These are phyloP conservation scores for Xanthoconium stramineum DNA, from an alignment of 768 basidiomycete genomes.

Conservation along the genomic window DNA sequence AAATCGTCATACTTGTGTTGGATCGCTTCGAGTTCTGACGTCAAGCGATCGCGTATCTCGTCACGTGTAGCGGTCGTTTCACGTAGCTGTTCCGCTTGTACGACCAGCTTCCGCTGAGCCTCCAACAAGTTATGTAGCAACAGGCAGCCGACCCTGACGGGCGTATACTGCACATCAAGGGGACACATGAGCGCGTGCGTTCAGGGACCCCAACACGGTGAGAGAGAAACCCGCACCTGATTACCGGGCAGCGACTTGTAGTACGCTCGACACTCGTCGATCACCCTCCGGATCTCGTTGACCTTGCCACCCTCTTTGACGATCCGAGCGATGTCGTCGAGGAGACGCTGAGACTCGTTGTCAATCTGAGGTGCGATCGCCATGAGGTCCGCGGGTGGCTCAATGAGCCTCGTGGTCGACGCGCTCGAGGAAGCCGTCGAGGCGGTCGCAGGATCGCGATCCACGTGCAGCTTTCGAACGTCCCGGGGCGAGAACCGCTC, in stretches of 20 bases:
- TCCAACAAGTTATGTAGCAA: conserved; percentile 52
- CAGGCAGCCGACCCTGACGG: conserved; percentile 47
- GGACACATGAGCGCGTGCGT: conserved; percentile 5
- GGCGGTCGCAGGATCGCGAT: conserved; percentile 34
- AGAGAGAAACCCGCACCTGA: conserved; percentile 34
- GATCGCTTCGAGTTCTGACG: conserved; percentile 35
- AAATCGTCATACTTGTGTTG: conserved; percentile 42
- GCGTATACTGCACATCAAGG: conserved; percentile 39
- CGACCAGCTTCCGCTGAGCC: conserved; percentile 39
- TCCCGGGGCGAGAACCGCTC: conserved; percentile 44
- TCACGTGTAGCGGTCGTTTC: conserved; percentile 32
- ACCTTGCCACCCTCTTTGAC: conserved; percentile 56
- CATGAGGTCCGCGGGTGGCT: conserved; percentile 20
- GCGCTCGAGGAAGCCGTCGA: background rate
- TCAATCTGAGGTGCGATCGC: conserved; percentile 28
- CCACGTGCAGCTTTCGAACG: conserved; percentile 57
- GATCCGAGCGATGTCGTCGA: conserved; percentile 50
- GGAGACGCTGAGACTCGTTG: conserved; percentile 49
- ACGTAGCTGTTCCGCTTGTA: conserved; percentile 33
- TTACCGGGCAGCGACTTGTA: conserved; percentile 44
- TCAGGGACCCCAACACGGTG: conserved; percentile 8
- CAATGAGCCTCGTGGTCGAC: conserved; percentile 16
- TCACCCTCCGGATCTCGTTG: conserved; percentile 45
- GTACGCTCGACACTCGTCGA: conserved; percentile 49
- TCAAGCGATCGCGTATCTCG: conserved; percentile 29